Evolutionary conservation across 2,329 filamentous ascomycete species (phyloP), one percentile per base, ranked within the genome.

Genomic region (Rutstroemia sp.): DNA sequence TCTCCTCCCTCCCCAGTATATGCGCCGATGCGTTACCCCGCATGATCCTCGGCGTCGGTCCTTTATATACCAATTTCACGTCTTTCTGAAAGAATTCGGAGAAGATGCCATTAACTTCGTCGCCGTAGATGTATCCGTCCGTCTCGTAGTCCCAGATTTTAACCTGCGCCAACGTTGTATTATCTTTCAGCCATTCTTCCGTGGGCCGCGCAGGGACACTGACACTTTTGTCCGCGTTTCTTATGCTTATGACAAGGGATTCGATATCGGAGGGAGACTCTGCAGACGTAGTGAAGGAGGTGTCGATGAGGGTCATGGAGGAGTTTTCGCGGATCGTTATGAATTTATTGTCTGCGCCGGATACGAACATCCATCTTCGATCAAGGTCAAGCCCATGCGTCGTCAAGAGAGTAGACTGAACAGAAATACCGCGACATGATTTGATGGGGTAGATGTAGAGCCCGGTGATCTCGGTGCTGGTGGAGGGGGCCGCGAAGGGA

Each of bases 331-430:
- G 80, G 64, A 86, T 86, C 2, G 83, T 86, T 52, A 85, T 68
- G 66, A 86, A 86, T 56, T 81, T 75, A 50, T 62, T 59, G n/a
- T 55, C 44, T 12, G 72, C 73, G 16, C 75, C 71, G 2, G 76
- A 74, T 37, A 84, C 75, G 68, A 86, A 82, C 83, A 86, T 86
- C 82, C 83, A 86, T 60, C 80, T 78, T 6, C 83, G 74, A 66
- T 86, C 83, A 12, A 86, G 72, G 46, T 82, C 79, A 10, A 86
- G 73, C 0, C 83, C 83, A 3, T 80, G 77, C 47, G 74, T 75
- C 37, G 78, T 72, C 1, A 86, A 72, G 4, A 71, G 73, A 2
- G 79, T 75, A 2, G 73, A 75, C 16, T 75, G 67, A 9, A 86
- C 71, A 42, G 77, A 73, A 61, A 86, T 74, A 9, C 83, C 83